Conservation (phyloP, 1,284 basidiomycete genomes). For the Schizophyllum commune region DNA sequence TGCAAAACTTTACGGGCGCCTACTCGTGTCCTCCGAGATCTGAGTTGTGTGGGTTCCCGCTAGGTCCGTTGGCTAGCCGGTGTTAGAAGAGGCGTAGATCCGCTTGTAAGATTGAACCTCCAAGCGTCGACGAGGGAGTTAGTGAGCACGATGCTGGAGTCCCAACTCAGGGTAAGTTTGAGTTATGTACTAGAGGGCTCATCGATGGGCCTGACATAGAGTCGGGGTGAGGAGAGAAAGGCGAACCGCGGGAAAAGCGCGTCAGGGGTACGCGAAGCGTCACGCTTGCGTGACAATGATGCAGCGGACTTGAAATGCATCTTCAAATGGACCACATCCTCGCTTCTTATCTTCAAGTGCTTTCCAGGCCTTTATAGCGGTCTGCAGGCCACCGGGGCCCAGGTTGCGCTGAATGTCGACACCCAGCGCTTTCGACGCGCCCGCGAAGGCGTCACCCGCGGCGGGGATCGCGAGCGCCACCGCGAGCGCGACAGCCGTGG, state of each 20-base stretch:
- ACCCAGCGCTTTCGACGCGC: background rate
- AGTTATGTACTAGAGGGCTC: background rate
- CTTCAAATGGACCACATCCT: background rate
- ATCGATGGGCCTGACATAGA: background rate
- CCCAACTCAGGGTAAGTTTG: background rate
- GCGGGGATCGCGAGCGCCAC: background rate
- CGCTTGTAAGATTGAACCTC: background rate
- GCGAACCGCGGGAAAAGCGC: background rate
- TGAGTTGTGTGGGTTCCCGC: background rate
- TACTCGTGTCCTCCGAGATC: background rate
- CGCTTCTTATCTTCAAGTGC: background rate
- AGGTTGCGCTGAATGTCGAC: background rate
- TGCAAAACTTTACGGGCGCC: no score
- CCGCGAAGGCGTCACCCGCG: background rate
- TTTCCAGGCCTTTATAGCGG: background rate
- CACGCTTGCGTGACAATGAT: background rate
- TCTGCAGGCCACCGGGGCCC: background rate
- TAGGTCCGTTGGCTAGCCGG: background rate
- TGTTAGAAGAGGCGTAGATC: background rate
- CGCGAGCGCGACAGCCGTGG: background rate
- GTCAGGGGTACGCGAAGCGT: background rate
- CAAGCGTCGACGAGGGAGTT: background rate
- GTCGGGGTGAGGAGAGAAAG: background rate
- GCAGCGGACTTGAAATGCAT: background rate
- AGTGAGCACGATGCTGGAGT: background rate